Base-by-base conservation (phyloP, 176 grass and related monocot genomes). In the Calamus simplicifolius region DNA sequence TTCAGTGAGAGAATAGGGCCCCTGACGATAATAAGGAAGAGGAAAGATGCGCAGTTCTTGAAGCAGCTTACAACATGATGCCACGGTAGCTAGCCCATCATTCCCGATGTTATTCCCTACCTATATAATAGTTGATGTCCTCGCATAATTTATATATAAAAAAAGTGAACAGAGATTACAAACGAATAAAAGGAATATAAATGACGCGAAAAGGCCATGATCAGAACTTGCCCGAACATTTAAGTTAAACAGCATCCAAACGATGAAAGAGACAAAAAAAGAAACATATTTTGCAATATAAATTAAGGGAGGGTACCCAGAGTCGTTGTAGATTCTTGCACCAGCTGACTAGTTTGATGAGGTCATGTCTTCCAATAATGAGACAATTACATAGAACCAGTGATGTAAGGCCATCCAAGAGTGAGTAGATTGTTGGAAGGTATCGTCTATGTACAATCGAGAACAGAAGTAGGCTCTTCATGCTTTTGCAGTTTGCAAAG, bases 1-100 rank as follows among this genome's bases (percentile, higher is more conserved):
- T 72, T 89, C 86, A 61, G 86, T 89, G 59, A 89, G 69, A n/a
- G 79, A 61, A 49, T 77, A 59, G 16, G 71, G 68, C 38, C 35
- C 76, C 18, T 18, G 63, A 61, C 75, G 78, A 19, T 61, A 78
- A 19, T 62, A 71, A 67, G 75, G 63, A 61, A 78, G 85, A 61
- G 86, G 86, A 55, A 89, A 89, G 59, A 89, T 81, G 38, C 81
- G 70, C 50, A 89, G 56, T 69, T 89, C 86, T 68, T 81, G 78
- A 51, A 89, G 71, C 61, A 78, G 77, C 73, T 78, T 79, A 68
- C 86, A 89, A 56, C 78, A 79, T 53, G 78, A 65, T 65, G 81
- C 86, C 62, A 89, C 81, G 18, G 73, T 67, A 75, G 67, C 62
- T 49, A 89, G 60, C 51, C 86, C 86, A 49, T 35, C 30, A 60